Base-by-base conservation (phyloP, 257 asterid species). In the Solanum dulcamara region DNA sequence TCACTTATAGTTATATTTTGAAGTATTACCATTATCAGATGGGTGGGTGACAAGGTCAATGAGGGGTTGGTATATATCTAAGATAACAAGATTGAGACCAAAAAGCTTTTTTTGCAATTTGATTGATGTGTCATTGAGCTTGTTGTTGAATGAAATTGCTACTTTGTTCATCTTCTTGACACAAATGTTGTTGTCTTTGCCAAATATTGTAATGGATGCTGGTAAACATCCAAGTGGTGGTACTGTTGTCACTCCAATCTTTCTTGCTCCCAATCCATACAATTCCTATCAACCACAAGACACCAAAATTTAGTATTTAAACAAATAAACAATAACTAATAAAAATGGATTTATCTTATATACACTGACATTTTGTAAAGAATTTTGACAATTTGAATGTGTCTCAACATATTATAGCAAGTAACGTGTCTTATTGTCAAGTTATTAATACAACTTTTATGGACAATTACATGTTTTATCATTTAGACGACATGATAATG, bases 211-310 rank as follows among this genome's bases (percentile, higher is more conserved):
- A 26, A 95, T 95, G 37, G 92, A 92, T 28, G 96, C 94, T 22
- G 98, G 98, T 40, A 94, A 68, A 40, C 98, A 95, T 77, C 98
- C 98, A 24, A 95, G 89, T 81, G 98, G 98, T 62, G 97, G 95
- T 89, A 95, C 83, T 81, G 98, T 95, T 83, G 98, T 89, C 89
- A 93, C 98, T 74, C 98, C 98, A 40, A 95, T 91, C 89, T 89
- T 95, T 84, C 96, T 91, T 83, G 95, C 98, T 89, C 98, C 98
- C 91, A 94, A 37, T 46, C 88, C 86, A 87, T 93, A 90, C 88
- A 89, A 60, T 51, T 77, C 89, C 92, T 89, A 81, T 64, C 62
- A 64, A 15, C 11, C 9, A 24, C 35, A 60, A 15, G 5, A 81
- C n/a, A 81, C 24, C 35, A 60, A 57, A 80, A 15, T 20, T 20